Base-by-base conservation (phyloP, 768 basidiomycete genomes). In the Chiua virens region DNA sequence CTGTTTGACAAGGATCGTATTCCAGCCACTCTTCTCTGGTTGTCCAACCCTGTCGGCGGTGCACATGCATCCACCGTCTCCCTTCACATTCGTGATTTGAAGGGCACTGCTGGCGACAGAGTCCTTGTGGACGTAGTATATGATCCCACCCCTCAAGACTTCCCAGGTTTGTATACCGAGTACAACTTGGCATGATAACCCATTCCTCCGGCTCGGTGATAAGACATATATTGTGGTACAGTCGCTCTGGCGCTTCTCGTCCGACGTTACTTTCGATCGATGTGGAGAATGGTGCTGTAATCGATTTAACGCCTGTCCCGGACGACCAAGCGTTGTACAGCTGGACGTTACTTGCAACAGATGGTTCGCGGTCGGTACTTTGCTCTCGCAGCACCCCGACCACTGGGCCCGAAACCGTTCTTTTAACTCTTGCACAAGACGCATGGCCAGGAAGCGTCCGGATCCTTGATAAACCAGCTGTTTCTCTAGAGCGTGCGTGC, bases 131-230 rank as follows among this genome's bases (percentile, higher is more conserved):
- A 75, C 9, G 57, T 69, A 2, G 73, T 81, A 3, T 65, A 71
- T 40, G 73, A 76, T 23, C 71, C 76, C 0, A 56, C 59, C 3
- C 34, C 54, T 3, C 61, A 62, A 32, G 73, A 69, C 0, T 89
- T 87, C 64, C 87, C 86, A 0, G 87, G 87, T 0, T 66, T 89
- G 2, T 89, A 82, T 55, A 73, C 79, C 6, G 71, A 79, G 17
- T 73, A 69, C 52, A 77, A 75, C 53, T 67, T 87, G 17, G 65
- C 75, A 0, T n/a, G 36, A 69, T 1, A 64, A 61, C 2, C 75
- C 81, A 0, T 78, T 79, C 57, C 49, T 85, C 17, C 53, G 22
- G 11, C 30, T 57, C 27, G 50, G 45, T 10, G 51, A 39, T 9
- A 55, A 47, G 43, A 47, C 52, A 8, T 59, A 34, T 13, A 1